Conservation (phyloP, 2,329 filamentous ascomycete species). For the Botrytis byssoidea region DNA sequence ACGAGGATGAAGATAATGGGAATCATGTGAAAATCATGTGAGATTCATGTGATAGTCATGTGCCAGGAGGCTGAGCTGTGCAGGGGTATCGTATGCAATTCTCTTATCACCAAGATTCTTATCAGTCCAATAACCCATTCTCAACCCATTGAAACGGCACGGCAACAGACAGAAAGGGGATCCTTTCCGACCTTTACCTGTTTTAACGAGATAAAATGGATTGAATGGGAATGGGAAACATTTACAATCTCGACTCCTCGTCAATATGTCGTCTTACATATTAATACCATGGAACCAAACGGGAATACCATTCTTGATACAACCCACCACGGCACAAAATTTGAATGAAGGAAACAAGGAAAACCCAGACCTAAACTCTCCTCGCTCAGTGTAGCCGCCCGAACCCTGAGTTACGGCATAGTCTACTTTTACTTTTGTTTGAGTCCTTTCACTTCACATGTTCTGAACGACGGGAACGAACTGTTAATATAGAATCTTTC, state of each 20-base stretch:
- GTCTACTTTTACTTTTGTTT: not conserved
- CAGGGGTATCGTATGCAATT: not conserved
- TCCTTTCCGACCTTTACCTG: not conserved
- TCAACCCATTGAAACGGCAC: not conserved
- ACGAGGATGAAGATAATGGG: not conserved
- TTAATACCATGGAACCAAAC: not conserved
- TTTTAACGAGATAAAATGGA: not conserved
- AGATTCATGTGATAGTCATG: not conserved
- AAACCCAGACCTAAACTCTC: not conserved
- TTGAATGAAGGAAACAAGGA: not conserved
- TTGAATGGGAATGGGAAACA: not conserved
- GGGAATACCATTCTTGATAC: not conserved
- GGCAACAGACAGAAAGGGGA: not conserved
- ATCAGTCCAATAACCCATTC: not conserved
- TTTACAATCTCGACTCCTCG: too few relatives aligned
- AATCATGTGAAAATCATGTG: not conserved
- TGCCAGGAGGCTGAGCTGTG: not conserved
- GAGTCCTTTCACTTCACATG: not conserved
- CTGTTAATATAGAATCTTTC: not conserved
- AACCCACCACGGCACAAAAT: constrained; percentile 2
- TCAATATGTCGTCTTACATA: not conserved
- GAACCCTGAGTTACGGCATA: not conserved
- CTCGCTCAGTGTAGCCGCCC: not conserved
- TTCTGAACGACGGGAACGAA: not conserved
- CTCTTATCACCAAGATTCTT: not conserved